Percentiles rank a stretch among this genome's conserved stretches.
These are phyloP conservation scores for Flaveria brownii DNA, from an alignment of 129 eudicot genomes.

Conservation along the genomic window DNA sequence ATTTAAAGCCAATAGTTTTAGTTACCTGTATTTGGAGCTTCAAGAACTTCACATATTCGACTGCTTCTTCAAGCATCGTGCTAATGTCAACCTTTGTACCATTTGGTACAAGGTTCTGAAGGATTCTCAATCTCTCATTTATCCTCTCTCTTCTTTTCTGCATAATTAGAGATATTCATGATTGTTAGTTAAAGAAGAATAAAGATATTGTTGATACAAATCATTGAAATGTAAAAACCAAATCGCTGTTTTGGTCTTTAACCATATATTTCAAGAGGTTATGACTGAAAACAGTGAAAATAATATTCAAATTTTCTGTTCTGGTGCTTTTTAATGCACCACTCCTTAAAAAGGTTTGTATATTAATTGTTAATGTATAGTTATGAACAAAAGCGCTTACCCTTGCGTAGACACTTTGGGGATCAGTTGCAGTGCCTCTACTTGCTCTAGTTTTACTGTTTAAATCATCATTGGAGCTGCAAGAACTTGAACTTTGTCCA, in stretches of 20 bases:
- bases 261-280: no score
- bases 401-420: constrained; percentile 97
- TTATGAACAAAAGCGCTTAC: constrained; percentile 33
- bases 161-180: background rate
- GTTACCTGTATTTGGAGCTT: constrained; percentile 91
- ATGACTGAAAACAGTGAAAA: no score
- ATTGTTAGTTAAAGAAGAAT: background rate
- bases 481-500: constrained; percentile 51
- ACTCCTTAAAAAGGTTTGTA: no score
- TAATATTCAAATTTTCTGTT: no score
- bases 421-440: constrained; percentile 86
- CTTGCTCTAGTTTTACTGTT: constrained; percentile 68
- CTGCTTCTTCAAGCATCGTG: constrained; percentile 99
- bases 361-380: background rate
- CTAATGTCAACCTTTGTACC: constrained; percentile 98
- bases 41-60: constrained; percentile 86
- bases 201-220: background rate
- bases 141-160: constrained; percentile 98
- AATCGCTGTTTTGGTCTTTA: no score
- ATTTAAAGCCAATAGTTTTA: background rate
- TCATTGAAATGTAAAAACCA: background rate
- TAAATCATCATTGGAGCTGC: constrained; percentile 58
- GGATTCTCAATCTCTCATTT: constrained; percentile 83
- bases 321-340: no score
- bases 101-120: constrained; percentile 90